phyloP scores from a whole-genome alignment of 164 flowering plant genomes.

The Malania oleifera region DNA sequence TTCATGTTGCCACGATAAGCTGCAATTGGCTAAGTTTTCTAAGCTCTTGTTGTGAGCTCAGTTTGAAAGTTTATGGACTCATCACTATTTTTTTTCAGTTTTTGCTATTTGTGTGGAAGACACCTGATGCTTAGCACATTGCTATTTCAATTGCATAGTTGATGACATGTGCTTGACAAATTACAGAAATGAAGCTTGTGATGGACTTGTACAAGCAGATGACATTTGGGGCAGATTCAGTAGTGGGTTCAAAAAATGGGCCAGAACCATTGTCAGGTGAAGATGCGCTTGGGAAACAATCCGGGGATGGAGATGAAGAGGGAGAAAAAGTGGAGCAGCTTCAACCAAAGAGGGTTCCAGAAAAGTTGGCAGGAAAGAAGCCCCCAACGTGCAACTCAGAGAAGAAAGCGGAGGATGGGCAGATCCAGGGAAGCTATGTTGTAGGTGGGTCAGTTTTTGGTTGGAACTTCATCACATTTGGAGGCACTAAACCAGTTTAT shows the following conservation, averaged over 20 bases:
- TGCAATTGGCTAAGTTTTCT: too few species aligned
- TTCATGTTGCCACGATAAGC: too few species aligned
- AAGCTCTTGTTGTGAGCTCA: too few species aligned
- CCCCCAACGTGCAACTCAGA: neutral
- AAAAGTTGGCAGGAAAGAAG: neutral
- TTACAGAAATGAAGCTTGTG: conserved; percentile 20
- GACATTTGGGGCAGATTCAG: neutral
- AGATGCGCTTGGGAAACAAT: neutral
- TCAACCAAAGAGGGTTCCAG: neutral
- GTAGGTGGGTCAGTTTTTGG: conserved; percentile 24
- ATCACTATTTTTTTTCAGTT: neutral
- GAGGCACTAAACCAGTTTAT: conserved; percentile 18
- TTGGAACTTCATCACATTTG: conserved; percentile 23
- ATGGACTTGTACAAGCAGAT: conserved; percentile 17
- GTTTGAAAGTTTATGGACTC: too few species aligned
- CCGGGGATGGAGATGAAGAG: neutral
- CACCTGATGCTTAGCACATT: neutral
- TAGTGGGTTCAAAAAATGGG: neutral
- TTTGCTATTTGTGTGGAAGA: neutral
- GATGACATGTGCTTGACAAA: neutral
- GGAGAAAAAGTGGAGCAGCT: neutral
- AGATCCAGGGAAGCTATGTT: conserved; percentile 10
- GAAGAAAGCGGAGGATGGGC: neutral
- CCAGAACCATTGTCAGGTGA: neutral
- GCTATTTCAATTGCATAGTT: neutral